Base-by-base conservation (phyloP, 768 basidiomycete species). In the Leccinum fibrillosum region DNA sequence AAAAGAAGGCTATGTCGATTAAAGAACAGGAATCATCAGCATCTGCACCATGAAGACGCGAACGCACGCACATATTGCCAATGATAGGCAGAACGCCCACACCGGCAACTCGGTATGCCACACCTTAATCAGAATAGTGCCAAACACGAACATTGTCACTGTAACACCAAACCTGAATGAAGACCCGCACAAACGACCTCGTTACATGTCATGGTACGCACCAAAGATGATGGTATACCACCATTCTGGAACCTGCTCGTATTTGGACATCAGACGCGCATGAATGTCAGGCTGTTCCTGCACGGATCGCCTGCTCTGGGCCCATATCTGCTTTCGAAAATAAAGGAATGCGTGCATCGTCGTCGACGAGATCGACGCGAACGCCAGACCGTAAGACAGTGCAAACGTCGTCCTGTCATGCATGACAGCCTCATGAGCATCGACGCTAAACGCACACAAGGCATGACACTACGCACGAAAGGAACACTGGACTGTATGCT, bases 301-400 rank as follows among this genome's bases (percentile, higher is more conserved):
- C 74, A 92, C 81, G 12, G 89, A 80, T 53, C 86, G 82, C 51
- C 85, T 84, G 28, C 85, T 74, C 70, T 91, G 89, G 0, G 71
- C 74, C 84, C 82, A 87, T 54, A 93, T 89, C 66, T 90, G 88
- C 67, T 89, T 88, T 63, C 89, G 83, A 80, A 85, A 89, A 73
- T 82, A 90, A 37, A 92, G 76, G 69, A 79, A 76, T 72, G 89
- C 82, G 64, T 94, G 92, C 28, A 79, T 82, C 59, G 90, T 67
- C 2, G 88, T 88, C 1, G 90, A 81, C 0, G 90, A 89, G 69
- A 93, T 86, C 30, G 85, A 81, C 2, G 90, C 90, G 62, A 94
- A 93, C n/a, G 87, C 88, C 9, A 93, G 76, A 23, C 86, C 91
- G 65, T 93, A 94, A 9, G 85, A 79, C 35, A 93, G 73, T 12